phyloP scores from a whole-genome alignment of 192 early-diverging fungal species.

The Coemansia sp. region DNA sequence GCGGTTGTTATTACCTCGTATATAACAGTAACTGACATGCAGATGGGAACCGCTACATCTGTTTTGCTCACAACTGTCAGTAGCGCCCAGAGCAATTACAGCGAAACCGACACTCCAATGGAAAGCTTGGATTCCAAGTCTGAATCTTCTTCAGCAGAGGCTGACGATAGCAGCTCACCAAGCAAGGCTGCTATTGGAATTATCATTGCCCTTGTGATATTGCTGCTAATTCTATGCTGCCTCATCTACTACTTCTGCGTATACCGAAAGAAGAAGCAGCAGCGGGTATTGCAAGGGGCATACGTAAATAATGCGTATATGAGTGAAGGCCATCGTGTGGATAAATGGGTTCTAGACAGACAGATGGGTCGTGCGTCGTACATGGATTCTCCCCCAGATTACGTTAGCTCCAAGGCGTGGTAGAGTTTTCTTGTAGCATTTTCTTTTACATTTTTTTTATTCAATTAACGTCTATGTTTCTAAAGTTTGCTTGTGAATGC shows the following conservation, averaged over 20 bases:
- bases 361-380: background rate
- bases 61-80: background rate
- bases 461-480: background rate
- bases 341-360: background rate
- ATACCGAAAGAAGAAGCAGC: background rate
- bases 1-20: background rate
- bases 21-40: background rate
- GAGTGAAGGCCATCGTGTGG: background rate
- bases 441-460: background rate
- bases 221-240: background rate
- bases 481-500: background rate
- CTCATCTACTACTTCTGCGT: background rate
- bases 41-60: background rate
- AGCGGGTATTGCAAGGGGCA: background rate
- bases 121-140: background rate
- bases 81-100: background rate
- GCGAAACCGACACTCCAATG: background rate
- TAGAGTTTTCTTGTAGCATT: background rate
- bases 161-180: background rate
- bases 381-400: constrained; percentile 1
- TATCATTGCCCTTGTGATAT: background rate
- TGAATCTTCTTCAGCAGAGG: background rate
- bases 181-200: background rate
- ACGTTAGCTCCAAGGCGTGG: background rate
- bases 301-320: background rate